phyloP scores from a whole-genome alignment of 352 stramenopile genomes.

The Globisporangium sylvaticum region DNA sequence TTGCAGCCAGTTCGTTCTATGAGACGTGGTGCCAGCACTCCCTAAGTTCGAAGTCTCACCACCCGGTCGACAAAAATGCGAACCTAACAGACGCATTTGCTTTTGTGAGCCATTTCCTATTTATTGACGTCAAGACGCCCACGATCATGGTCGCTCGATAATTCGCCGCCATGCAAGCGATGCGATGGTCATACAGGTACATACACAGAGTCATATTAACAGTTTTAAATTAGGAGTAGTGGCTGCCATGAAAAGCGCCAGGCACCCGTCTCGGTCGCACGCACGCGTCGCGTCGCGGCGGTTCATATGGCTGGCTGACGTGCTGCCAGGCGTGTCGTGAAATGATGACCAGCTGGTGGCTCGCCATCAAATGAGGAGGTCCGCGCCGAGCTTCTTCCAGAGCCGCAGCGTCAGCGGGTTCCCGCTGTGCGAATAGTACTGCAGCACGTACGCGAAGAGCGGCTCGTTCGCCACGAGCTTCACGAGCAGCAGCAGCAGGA shows the following conservation, averaged over 20 bases:
- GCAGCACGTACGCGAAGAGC: conserved; percentile 18
- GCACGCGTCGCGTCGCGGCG: not conserved
- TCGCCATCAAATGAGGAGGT: not conserved
- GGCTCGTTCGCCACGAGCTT: conserved; percentile 17
- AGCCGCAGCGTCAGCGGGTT: conserved; percentile 9
- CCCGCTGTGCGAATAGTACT: conserved; percentile 14
- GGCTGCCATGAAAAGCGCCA: not conserved
- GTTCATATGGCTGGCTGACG: not conserved
- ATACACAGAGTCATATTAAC: not conserved
- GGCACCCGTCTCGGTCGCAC: not conserved
- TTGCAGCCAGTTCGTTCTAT: not conserved
- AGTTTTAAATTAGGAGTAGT: not conserved
- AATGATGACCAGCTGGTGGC: not conserved
- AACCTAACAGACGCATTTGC: not conserved
- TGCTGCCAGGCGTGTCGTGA: not conserved
- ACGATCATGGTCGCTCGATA: not conserved
- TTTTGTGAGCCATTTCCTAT: not conserved
- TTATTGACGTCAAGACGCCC: too few species aligned
- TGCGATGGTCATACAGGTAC: not conserved
- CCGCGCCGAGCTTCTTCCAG: conserved; percentile 6
- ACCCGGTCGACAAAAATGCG: not conserved
- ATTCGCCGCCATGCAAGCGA: not conserved
- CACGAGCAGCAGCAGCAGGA: conserved; percentile 8
- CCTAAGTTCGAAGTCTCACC: not conserved
- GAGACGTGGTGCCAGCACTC: not conserved